Base-by-base conservation (phyloP, 306 rosid genomes). In the Leucaena leucocephala region DNA sequence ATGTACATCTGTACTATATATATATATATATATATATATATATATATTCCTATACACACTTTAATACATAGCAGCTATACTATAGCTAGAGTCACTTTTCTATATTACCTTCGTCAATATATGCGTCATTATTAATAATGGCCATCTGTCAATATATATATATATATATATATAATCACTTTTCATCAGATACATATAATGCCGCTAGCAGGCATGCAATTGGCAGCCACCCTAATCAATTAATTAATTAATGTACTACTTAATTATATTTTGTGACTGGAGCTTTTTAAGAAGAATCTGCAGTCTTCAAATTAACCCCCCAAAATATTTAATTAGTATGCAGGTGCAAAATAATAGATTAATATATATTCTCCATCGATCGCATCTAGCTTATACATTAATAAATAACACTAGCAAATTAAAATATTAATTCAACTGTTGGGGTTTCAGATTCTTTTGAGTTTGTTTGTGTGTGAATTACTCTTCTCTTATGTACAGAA, bases 201-300 rank as follows among this genome's bases (percentile, higher is more conserved):
- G 62, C 12, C 2, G 27, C 27, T 27, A 0, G 44, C 33, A 36
- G 69, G 46, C 16, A 21, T 38, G 49, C 68, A 55, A 64, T 14
- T 74, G 75, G 46, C 79, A 65, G 71, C 49, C 22, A 19, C 55
- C n/a, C 68, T n/a, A 27, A 16, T n/a, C n/a, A n/a, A n/a, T n/a
- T n/a, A n/a, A 27, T 16, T 67, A 67, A 42, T 67, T 67, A 67
- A 74, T 3, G 75, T 35, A 42, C 8, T 17, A 19, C 46, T 64
- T 33, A 27, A 27, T 27, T 27, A 10, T 42, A 52, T 55, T 65
- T 33, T 33, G 55, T 42, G 68, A 72, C 39, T 34, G 36, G 38
- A 72, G 35, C 44, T 3, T 13, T 61, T 65, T 38, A 15, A 36
- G 46, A 44, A 39, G 71, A 68, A 21, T 21, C 38, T 43, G 8